A percentile compares a stretch with the other conserved stretches of the same genome.
Conservation (phyloP, 169 alveolate genomes). For the Plasmodium coatneyi region DNA sequence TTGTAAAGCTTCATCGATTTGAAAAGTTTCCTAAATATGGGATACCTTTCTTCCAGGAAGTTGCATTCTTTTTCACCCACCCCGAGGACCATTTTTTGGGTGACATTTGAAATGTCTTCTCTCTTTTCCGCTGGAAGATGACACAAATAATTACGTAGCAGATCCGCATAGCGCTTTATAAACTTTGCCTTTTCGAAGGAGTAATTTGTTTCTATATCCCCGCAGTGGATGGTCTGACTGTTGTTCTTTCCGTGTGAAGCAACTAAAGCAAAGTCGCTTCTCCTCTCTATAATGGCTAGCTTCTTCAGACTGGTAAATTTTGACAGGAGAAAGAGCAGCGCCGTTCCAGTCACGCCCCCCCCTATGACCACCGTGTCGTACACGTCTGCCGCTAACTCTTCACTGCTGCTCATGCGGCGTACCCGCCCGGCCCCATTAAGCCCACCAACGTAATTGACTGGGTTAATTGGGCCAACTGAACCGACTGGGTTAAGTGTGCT, state of each 20-base stretch:
- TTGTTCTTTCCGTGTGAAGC: conserved; percentile 89
- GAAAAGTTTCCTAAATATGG: conserved; percentile 78
- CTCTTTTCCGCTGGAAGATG: conserved; percentile 79
- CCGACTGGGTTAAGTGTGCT: not conserved
- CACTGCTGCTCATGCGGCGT: not conserved
- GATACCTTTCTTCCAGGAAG: conserved; percentile 82
- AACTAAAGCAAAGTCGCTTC: conserved; percentile 85
- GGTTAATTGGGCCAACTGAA: not conserved
- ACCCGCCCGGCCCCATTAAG: not conserved
- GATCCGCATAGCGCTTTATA: conserved; percentile 88
- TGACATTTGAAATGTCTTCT: conserved; percentile 78
- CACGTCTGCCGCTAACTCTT: conserved; percentile 49
- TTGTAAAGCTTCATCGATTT: conserved; percentile 78
- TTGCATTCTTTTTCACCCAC: conserved; percentile 89
- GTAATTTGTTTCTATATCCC: conserved; percentile 90
- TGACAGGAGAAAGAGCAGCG: conserved; percentile 86
- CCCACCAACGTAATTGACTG: not conserved
- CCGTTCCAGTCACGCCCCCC: conserved; percentile 91
- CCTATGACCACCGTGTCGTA: conserved; percentile 88
- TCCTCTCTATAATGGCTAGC: conserved; percentile 85
- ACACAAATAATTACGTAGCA: conserved; percentile 87
- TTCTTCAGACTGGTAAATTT: conserved; percentile 85
- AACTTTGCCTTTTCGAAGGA: conserved; percentile 85
- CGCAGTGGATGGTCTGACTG: conserved; percentile 90
- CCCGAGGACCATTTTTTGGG: conserved; percentile 90